These are phyloP conservation scores for Phytophthora chlamydospora DNA, from an alignment of 352 stramenopile species.

Conservation along the genomic window DNA sequence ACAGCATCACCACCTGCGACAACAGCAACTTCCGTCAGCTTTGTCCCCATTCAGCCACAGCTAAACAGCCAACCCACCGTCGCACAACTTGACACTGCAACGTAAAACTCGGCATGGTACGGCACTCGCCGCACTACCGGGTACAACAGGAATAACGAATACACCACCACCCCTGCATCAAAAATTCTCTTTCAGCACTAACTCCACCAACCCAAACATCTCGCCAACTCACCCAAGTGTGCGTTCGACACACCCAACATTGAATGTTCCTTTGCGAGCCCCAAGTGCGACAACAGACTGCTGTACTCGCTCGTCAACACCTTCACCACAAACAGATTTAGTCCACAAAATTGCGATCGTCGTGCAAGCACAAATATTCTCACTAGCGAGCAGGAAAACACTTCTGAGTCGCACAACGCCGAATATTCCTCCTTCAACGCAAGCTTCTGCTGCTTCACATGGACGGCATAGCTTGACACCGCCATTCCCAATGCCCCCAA, in stretches of 20 bases:
- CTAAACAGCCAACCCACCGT: conserved; percentile 29
- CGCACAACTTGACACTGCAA: conserved; percentile 39
- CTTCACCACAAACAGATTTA: conserved; percentile 15
- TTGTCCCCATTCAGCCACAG: not conserved
- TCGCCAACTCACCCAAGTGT: conserved; percentile 40
- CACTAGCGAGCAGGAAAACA: conserved; percentile 66
- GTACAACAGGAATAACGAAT: conserved; percentile 55
- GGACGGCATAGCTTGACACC: conserved; percentile 46
- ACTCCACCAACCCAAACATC: not conserved
- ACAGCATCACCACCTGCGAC: conserved; percentile 45
- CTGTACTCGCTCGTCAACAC: conserved; percentile 69
- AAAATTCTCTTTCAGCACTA: not conserved
- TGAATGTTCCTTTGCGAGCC: conserved; percentile 47
- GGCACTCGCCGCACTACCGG: conserved; percentile 42
- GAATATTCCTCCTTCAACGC: conserved; percentile 39
- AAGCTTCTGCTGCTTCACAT: conserved; percentile 59
- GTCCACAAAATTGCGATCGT: not conserved
- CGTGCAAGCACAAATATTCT: not conserved
- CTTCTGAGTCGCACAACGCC: conserved; percentile 61
- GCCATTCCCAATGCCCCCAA: conserved; percentile 33
- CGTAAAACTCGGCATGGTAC: conserved; percentile 56
- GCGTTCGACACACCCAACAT: conserved; percentile 57
- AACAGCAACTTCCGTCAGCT: conserved; percentile 9
- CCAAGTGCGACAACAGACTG: conserved; percentile 47
- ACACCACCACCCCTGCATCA: conserved; percentile 40